Percentiles rank a stretch among this genome's conserved stretches.
These are phyloP conservation scores for Lathyrus oleraceus DNA, from an alignment of 306 rosid species.

Conservation along the genomic window DNA sequence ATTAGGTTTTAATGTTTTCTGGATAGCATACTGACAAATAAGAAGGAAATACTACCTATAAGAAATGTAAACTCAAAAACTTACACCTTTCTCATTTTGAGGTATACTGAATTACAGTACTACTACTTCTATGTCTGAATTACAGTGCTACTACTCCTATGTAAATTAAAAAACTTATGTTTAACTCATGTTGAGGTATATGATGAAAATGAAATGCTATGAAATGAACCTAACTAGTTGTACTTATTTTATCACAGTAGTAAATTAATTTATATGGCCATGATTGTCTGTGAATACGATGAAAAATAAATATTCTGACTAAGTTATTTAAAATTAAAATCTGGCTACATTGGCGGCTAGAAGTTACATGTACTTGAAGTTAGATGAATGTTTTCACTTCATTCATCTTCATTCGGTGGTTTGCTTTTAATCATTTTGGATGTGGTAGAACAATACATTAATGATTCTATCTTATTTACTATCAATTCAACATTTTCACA, in stretches of 20 bases:
- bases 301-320: not conserved
- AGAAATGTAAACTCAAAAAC: too few relatives aligned
- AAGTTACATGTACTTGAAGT: conserved; percentile 29
- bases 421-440: conserved; percentile 42
- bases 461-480: conserved; percentile 9
- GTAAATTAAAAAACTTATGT: not conserved
- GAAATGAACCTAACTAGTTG: too few relatives aligned
- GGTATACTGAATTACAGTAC: too few relatives aligned
- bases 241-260: not conserved
- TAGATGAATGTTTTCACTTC: conserved; percentile 1
- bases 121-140: too few relatives aligned
- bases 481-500: conserved; percentile 6
- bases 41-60: too few relatives aligned
- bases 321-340: too few relatives aligned
- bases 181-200: not conserved
- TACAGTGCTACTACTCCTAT: too few relatives aligned
- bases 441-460: too few relatives aligned
- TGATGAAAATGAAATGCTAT: too few relatives aligned
- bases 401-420: conserved; percentile 35
- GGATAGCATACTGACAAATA: not conserved
- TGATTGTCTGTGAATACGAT: not conserved
- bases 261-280: too few relatives aligned
- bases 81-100: too few relatives aligned
- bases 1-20: not conserved
- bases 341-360: conserved; percentile 42